Evolutionary conservation across 2,329 filamentous ascomycete species (phyloP).

Genomic region (Arthroderma sp.): DNA sequence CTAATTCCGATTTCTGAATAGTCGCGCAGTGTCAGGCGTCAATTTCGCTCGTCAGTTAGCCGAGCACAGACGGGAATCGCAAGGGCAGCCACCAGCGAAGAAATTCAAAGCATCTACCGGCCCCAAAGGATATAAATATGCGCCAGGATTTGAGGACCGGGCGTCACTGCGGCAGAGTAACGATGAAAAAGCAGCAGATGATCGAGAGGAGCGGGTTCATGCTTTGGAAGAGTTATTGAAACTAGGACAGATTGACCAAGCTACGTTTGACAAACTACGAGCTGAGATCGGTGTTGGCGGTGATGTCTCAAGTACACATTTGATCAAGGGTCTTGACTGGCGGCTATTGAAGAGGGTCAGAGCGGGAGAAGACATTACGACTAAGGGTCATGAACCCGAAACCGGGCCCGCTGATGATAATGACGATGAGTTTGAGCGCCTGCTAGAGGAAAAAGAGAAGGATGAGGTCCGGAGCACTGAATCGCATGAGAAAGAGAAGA

Average conservation of each 20-base stretch:
- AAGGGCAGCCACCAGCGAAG: conserved; percentile 48
- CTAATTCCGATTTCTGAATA: conserved; percentile 22
- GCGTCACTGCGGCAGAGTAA: conserved; percentile 50
- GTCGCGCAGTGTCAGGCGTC: conserved; percentile 52
- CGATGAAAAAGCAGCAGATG: conserved; percentile 33
- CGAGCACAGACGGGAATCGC: conserved; percentile 49
- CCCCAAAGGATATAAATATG: conserved; percentile 72
- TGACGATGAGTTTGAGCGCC: conserved; percentile 48
- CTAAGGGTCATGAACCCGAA: conserved; percentile 1
- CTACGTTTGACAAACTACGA: conserved; percentile 62
- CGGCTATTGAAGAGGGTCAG: conserved; percentile 46
- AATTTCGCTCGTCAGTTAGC: conserved; percentile 79
- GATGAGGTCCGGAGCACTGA: conserved; percentile 21
- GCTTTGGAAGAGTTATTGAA: conserved; percentile 73
- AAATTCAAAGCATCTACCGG: conserved; percentile 62
- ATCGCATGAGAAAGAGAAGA: conserved; percentile 31
- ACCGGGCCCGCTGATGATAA: conserved; percentile 21
- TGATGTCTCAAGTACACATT: conserved; percentile 65
- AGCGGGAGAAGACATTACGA: conserved; percentile 43
- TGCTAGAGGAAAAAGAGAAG: conserved; percentile 29
- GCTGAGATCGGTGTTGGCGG: conserved; percentile 67
- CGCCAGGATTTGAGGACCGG: conserved; percentile 72
- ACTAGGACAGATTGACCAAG: conserved; percentile 68
- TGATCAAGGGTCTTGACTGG: conserved; percentile 86
- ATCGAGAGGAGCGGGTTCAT: conserved; percentile 52